Evolutionary conservation across 2,329 filamentous ascomycete genomes (phyloP).

Genomic region (Penicillium freii): DNA sequence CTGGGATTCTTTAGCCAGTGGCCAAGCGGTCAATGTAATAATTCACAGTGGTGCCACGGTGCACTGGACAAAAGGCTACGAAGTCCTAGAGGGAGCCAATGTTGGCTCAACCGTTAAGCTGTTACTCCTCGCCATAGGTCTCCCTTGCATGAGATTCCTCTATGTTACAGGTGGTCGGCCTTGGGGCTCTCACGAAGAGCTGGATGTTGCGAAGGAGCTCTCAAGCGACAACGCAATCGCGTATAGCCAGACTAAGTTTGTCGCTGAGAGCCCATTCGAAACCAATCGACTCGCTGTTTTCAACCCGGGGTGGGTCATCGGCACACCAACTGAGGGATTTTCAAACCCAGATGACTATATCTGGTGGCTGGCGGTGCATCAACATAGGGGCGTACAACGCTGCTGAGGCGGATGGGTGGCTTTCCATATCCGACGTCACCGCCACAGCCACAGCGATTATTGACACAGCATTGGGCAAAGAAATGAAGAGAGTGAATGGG

Average conservation of each 20-base stretch:
- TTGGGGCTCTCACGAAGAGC: neutral
- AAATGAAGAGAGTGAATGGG: neutral
- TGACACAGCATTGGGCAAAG: neutral
- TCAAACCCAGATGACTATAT: no score
- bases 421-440: no score
- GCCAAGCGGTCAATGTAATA: neutral
- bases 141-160: neutral
- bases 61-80: neutral
- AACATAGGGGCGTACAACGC: no score
- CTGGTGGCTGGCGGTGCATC: no score
- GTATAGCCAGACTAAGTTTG: slow-evolving; percentile 1
- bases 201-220: neutral
- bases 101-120: neutral
- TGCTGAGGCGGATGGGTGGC: no score
- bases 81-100: neutral
- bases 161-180: neutral
- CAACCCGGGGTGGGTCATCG: neutral
- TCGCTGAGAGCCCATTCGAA: neutral
- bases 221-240: neutral
- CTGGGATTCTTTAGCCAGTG: neutral
- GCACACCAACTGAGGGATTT: no score
- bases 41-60: neutral
- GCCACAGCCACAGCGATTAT: no score
- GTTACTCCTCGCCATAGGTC: neutral
- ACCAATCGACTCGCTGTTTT: neutral